Evolutionary conservation across 495 filamentous ascomycete genomes (phyloP).

Genomic region (Aspergillus leporis): DNA sequence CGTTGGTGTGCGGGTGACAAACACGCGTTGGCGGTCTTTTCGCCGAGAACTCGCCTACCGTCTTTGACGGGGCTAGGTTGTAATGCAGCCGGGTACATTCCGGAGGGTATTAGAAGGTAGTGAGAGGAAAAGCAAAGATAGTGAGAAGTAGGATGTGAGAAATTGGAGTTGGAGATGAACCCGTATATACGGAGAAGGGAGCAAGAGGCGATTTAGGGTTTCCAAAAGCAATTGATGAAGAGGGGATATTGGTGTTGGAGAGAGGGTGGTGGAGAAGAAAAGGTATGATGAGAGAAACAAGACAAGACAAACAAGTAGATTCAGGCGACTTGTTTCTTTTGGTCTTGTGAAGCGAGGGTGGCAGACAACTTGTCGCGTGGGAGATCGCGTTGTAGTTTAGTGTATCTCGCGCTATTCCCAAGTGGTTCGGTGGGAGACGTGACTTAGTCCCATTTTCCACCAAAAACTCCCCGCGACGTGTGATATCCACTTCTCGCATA

Average conservation of each 20-base stretch:
- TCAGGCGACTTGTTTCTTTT: background rate
- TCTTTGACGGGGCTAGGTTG: constrained; percentile 44
- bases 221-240: background rate
- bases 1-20: constrained; percentile 36
- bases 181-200: background rate
- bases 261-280: background rate
- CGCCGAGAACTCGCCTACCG: constrained; percentile 45
- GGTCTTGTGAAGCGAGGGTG: background rate
- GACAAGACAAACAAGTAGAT: background rate
- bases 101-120: constrained; percentile 10
- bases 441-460: constrained; percentile 4
- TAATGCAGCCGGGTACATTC: constrained; percentile 31
- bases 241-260: background rate
- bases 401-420: constrained; percentile 4
- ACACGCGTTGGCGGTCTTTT: constrained; percentile 50
- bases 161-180: constrained; percentile 11
- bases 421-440: background rate
- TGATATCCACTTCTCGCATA: constrained; percentile 1
- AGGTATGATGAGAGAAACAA: background rate
- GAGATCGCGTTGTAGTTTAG: constrained; percentile 1
- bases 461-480: constrained; percentile 2
- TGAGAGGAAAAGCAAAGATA: background rate
- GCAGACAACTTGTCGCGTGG: constrained; percentile 1
- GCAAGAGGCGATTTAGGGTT: background rate
- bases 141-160: background rate